Conservation (phyloP, 2,329 filamentous ascomycete species). For the Exophiala sp. region DNA sequence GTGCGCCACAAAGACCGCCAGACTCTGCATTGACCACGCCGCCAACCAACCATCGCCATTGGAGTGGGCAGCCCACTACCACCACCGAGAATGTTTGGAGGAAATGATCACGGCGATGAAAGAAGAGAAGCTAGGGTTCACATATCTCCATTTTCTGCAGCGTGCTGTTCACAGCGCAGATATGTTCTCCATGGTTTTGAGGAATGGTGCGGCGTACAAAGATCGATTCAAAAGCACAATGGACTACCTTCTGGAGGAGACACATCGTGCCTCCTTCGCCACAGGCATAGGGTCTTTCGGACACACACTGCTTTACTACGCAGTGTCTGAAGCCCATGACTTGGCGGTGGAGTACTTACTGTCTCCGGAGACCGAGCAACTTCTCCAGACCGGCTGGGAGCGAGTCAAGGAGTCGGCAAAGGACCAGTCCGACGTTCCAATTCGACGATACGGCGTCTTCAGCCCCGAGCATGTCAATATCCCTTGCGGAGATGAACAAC, state of each 20-base stretch:
- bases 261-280: background rate
- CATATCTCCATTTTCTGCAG: constrained; percentile 2
- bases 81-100: constrained; percentile 1
- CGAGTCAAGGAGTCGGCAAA: background rate
- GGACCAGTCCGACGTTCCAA: background rate
- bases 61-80: constrained; percentile 1
- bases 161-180: background rate
- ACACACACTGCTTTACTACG: constrained; percentile 2
- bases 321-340: constrained; percentile 1
- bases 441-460: constrained; percentile 1
- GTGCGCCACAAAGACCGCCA: background rate
- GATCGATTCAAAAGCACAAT: background rate
- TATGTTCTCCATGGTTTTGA: constrained; percentile 2
- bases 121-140: background rate
- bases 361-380: background rate
- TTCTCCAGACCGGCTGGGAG: constrained; percentile 1
- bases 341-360: constrained; percentile 1
- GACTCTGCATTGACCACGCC: background rate
- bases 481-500: constrained; percentile 1
- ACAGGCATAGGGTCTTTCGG: constrained; percentile 1
- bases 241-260: background rate
- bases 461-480: constrained; percentile 2
- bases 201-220: background rate
- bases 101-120: constrained; percentile 4
- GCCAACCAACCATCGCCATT: background rate